Percentiles rank a stretch among this genome's conserved stretches.
These are phyloP conservation scores for Talaromyces thailandensis DNA, from an alignment of 495 filamentous ascomycete species.

Conservation along the genomic window DNA sequence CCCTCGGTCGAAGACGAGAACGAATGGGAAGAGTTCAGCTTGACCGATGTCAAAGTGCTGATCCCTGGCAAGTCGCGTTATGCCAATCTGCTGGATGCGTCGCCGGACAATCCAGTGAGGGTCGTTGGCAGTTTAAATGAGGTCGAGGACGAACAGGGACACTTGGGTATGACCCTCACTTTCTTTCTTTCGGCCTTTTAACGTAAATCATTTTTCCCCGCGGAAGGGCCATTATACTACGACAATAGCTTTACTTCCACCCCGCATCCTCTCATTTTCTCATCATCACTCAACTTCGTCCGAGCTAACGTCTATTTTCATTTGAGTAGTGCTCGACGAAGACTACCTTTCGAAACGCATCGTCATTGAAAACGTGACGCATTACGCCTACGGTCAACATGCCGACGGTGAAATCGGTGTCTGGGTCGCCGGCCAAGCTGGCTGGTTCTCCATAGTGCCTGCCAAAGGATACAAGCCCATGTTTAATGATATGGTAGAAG, in stretches of 20 bases:
- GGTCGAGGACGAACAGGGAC: conserved; percentile 34
- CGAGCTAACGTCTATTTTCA: conserved; percentile 15
- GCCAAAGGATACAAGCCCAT: conserved; percentile 48
- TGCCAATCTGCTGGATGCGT: conserved; percentile 45
- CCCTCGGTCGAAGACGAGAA: conserved; percentile 46
- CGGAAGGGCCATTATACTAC: not conserved
- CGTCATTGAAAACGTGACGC: conserved; percentile 51
- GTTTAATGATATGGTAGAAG: conserved; percentile 60
- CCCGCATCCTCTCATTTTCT: not conserved
- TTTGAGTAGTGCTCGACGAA: conserved; percentile 31
- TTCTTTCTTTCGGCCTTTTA: not conserved
- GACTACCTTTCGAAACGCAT: conserved; percentile 44
- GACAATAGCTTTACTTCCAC: not conserved
- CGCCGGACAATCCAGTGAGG: conserved; percentile 42
- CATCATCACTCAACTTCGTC: conserved; percentile 1
- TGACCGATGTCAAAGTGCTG: conserved; percentile 44
- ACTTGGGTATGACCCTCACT: conserved; percentile 22
- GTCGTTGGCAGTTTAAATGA: conserved; percentile 45
- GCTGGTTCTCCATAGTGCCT: conserved; percentile 69
- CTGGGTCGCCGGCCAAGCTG: conserved; percentile 70
- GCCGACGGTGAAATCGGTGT: conserved; percentile 50
- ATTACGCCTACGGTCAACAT: conserved; percentile 63
- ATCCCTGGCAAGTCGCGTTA: conserved; percentile 38
- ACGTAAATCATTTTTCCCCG: not conserved
- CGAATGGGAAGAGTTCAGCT: conserved; percentile 48